Evolutionary conservation across 164 flowering plant species (phyloP).

Genomic region (Aristolochia contorta): DNA sequence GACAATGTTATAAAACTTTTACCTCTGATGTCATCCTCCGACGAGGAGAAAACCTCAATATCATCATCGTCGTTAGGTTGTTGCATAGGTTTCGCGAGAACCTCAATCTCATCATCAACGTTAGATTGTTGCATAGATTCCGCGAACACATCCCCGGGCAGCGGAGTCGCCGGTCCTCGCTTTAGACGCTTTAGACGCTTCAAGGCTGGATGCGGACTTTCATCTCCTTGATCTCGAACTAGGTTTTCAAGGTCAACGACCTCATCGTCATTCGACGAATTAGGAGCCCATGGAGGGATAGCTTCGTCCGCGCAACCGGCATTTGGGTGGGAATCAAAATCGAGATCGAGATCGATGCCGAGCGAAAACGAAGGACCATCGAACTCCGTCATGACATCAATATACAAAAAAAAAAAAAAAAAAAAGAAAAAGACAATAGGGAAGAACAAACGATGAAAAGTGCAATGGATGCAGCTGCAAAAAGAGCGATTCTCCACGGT

Average conservation of each 20-base stretch:
- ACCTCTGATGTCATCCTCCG: slow-evolving; percentile 20
- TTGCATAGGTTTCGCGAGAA: no score
- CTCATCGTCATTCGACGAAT: no score
- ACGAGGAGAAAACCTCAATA: slow-evolving; percentile 68
- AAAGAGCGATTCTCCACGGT: neutral
- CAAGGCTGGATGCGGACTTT: slow-evolving; percentile 20
- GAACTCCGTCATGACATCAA: slow-evolving; percentile 37
- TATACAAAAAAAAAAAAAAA: no score
- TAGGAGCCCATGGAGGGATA: no score
- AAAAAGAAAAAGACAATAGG: no score
- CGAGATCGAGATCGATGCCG: slow-evolving; percentile 44
- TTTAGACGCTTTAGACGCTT: slow-evolving; percentile 44
- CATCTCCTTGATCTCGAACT: slow-evolving; percentile 10
- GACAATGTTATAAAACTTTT: neutral
- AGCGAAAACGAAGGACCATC: slow-evolving; percentile 78
- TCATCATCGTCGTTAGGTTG: slow-evolving; percentile 46
- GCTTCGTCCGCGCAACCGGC: no score
- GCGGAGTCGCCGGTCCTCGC: slow-evolving; percentile 18
- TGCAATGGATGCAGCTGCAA: neutral
- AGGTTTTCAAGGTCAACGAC: no score
- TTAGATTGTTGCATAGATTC: slow-evolving; percentile 1
- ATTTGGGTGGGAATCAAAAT: no score
- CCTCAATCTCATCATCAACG: slow-evolving; percentile 69
- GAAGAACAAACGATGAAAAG: neutral
- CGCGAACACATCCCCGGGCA: neutral